phyloP scores from a whole-genome alignment of 768 basidiomycete genomes.

The Boletus pseudo-olivaceus region DNA sequence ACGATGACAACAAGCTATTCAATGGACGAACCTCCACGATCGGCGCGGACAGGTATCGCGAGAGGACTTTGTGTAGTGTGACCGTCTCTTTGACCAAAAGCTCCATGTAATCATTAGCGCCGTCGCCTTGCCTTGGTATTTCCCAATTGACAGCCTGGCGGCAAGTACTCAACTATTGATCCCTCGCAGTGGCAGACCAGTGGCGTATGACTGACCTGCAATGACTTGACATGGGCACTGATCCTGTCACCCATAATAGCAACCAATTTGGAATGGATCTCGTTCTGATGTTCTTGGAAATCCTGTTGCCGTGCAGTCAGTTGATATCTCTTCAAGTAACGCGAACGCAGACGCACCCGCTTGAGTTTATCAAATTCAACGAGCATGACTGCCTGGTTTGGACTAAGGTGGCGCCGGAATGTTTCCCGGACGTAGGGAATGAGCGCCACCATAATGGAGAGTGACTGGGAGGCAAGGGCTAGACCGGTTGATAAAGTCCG shows the following conservation, averaged over 20 bases:
- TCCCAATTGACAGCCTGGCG: slow-evolving; percentile 77
- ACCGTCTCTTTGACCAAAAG: slow-evolving; percentile 91
- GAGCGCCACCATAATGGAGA: slow-evolving; percentile 90
- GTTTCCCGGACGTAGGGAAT: slow-evolving; percentile 96
- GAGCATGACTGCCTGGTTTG: slow-evolving; percentile 94
- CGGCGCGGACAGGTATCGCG: slow-evolving; percentile 75
- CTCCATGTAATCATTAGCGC: slow-evolving; percentile 88
- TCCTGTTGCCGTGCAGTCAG: slow-evolving; percentile 49
- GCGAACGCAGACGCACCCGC: slow-evolving; percentile 55
- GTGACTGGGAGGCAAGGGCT: slow-evolving; percentile 95
- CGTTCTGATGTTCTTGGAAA: slow-evolving; percentile 98
- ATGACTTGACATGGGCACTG: slow-evolving; percentile 74
- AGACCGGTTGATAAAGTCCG: slow-evolving; percentile 16
- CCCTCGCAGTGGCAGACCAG: background rate
- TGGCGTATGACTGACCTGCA: slow-evolving; percentile 53
- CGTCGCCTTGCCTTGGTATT: slow-evolving; percentile 53
- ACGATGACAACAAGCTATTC: slow-evolving; percentile 7
- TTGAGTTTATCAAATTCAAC: slow-evolving; percentile 98
- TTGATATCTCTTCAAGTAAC: background rate
- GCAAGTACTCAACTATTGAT: slow-evolving; percentile 2
- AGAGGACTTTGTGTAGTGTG: slow-evolving; percentile 92
- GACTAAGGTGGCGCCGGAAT: slow-evolving; percentile 87
- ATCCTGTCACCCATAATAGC: slow-evolving; percentile 98
- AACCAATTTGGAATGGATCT: slow-evolving; percentile 96
- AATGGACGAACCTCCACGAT: slow-evolving; percentile 69